Conservation (phyloP, 2,329 filamentous ascomycete genomes). For the Colletotrichum sp. region DNA sequence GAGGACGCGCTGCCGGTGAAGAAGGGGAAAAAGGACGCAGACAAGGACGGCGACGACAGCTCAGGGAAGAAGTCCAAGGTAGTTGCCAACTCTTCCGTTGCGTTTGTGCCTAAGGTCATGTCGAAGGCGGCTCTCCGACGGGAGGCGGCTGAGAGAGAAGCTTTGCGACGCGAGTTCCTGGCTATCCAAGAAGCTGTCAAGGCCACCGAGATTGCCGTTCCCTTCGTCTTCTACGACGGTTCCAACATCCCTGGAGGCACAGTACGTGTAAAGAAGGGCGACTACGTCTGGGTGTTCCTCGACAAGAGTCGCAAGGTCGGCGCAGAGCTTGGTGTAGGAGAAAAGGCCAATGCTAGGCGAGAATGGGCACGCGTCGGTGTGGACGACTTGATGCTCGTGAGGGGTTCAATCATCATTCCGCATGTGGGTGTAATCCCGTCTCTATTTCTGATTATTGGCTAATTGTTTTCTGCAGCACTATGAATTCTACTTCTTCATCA, state of each 20-base stretch:
- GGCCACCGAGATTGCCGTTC: constrained; percentile 85
- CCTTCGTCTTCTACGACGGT: constrained; percentile 97
- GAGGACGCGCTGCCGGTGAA: constrained; percentile 27
- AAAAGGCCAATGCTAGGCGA: constrained; percentile 69
- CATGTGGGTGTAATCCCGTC: constrained; percentile 68
- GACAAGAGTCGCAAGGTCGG: constrained; percentile 92
- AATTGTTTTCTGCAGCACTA: constrained; percentile 72
- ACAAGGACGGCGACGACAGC: constrained; percentile 24
- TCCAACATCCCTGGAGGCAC: constrained; percentile 85
- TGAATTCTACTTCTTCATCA: constrained; percentile 95
- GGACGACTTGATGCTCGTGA: constrained; percentile 92
- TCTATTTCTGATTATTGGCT: constrained; percentile 20
- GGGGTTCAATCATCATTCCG: constrained; percentile 89
- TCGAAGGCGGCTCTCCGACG: constrained; percentile 78
- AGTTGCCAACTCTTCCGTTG: constrained; percentile 66
- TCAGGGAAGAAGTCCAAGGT: constrained; percentile 52
- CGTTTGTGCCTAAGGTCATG: constrained; percentile 69
- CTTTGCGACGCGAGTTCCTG: constrained; percentile 83
- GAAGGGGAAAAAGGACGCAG: constrained; percentile 23
- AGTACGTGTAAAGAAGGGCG: constrained; percentile 90
- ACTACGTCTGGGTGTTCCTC: constrained; percentile 90
- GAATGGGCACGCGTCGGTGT: constrained; percentile 95
- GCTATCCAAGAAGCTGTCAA: constrained; percentile 85
- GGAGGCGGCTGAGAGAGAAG: constrained; percentile 80
- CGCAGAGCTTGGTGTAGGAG: constrained; percentile 79